Base-by-base conservation (phyloP, 2,329 filamentous ascomycete species). In the Venturia effusa region DNA sequence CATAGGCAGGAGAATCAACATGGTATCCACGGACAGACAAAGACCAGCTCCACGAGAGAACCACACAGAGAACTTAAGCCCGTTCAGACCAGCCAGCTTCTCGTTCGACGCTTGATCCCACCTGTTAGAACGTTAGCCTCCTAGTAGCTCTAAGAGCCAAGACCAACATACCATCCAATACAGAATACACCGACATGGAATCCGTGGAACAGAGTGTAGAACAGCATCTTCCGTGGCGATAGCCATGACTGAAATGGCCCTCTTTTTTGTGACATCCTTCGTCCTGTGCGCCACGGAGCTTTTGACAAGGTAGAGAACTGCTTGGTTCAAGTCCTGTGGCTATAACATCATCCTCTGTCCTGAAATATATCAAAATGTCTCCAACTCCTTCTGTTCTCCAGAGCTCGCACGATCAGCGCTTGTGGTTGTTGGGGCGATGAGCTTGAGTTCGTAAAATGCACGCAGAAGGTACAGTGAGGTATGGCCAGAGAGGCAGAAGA, bases 41-140 rank as follows among this genome's bases (percentile, higher is more conserved):
- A 99, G 78, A 70, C 92, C 94, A 62, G 94, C 93, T 73, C 93
- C 94, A 81, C 94, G 86, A 34, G 94, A 97, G 65, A 97, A 84
- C 93, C 93, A 99, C 64, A 99, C 94, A 3, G 93, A 97, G 77
- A 83, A 97, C 63, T 82, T 81, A 60, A 99, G 84, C 0, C 79
- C 83, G 76, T 99, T 99, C 59, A 99, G 82, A 51, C 83, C 84
- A 5, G 88, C 87, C 34, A 99, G 81, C 64, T 84, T 84, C 11
- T 73, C 66, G 71, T 96, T 88, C 5, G 73, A 69, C 40, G 76
- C 81, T 80, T 99, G 94, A 70, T 94, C 88, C 71, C 81, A 89
- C 91, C 92, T 96, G 63, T 32, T n/a, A 1, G 13, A 27, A 22
- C 59, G 4, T 39, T 34, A 45, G 43, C 40, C n/a, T 24, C n/a